Base-by-base conservation (phyloP, 371 early-diverging fungal genomes). In the Mucor velutinosus region DNA sequence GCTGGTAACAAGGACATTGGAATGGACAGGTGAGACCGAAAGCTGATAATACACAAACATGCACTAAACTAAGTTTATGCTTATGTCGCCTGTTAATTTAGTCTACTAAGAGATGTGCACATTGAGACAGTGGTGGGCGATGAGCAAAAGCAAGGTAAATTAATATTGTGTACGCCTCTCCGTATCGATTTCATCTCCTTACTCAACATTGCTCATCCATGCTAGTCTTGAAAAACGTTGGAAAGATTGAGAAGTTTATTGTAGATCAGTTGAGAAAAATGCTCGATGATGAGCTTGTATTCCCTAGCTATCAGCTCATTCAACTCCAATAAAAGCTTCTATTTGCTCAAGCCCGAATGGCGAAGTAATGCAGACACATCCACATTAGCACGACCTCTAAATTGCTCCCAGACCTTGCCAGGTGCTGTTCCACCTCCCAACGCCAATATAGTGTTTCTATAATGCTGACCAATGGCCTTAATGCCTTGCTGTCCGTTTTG, bases 121-220 rank as follows among this genome's bases (percentile, higher is more conserved):
- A 92, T 95, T 30, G 94, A 95, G 66, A 94, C 96, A 0, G 90
- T 95, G 47, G 90, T 98, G 14, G 97, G 96, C 33, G 97, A 97
- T 73, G 87, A 88, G 32, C 87, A 88, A 71, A 91, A 92, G 33
- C 95, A 96, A 83, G 94, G 92, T 90, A 86, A 70, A 35, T n/a
- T 32, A 61, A 17, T 14, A 29, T 3, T 62, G 32, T 27, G 47
- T 5, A 66, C 45, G 7, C 14, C 15, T 10, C 19, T 45, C 45
- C 19, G 19, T n/a, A 45, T 19, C 0, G 7, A 45, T 2, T 6
- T 47, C 47, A n/a, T 45, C 47, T 19, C 41, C 41, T 41, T 41
- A 41, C 3, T 47, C 4, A 47, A 47, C n/a, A 47, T 8, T 19
- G 21, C 19, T 47, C 10, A n/a, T 35, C 12, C 56, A 1, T 27